Evolutionary conservation across 1,139 yeast genomes (phyloP), one percentile per base, ranked within the genome.

Genomic region (Pichia norvegensis): DNA sequence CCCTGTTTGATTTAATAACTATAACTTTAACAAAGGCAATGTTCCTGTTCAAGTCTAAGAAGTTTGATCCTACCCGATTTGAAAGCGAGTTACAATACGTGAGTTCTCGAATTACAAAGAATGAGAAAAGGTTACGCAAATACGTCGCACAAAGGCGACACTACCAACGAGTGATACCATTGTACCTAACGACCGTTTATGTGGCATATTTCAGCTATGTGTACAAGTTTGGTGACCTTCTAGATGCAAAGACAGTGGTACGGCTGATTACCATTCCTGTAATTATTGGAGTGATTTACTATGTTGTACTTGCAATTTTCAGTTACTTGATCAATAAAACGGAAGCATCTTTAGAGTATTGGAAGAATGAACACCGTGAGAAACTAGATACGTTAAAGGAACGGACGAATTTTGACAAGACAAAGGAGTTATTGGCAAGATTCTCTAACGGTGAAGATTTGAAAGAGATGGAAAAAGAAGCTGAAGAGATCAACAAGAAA

Each of bases 371-470:
- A 47, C 95, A 85, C 52, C 68, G 70, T 48, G 69, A 68, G 29
- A 82, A 83, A 63, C 73, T 90, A 42, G 82, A 79, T 19, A 88
- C 84, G 49, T 70, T 90, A 64, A 90, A 90, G 64, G 77, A 79
- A 49, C 72, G 77, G 55, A 85, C 96, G 21, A 85, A 85, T 56
- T 92, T 80, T 63, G 77, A 83, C 56, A 74, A 82, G 20, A 86
- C 97, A 1, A 80, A 78, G 61, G 80, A 85, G 16, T 69, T 90
- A 46, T 67, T 92, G 43, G 76, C 73, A 46, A 72, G 88, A 55
- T 88, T 79, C 57, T 79, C 78, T 2, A 67, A 69, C 41, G 77
- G 64, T 9, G 67, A 61, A 41, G 67, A 65, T 51, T 46, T 62
- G 21, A 51, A 56, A 37, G 59, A 54, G 37, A 46, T 62, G 47